Evolutionary conservation across 805 yeast genomes (phyloP).

Genomic region (Starmerella ratchasimensis): DNA sequence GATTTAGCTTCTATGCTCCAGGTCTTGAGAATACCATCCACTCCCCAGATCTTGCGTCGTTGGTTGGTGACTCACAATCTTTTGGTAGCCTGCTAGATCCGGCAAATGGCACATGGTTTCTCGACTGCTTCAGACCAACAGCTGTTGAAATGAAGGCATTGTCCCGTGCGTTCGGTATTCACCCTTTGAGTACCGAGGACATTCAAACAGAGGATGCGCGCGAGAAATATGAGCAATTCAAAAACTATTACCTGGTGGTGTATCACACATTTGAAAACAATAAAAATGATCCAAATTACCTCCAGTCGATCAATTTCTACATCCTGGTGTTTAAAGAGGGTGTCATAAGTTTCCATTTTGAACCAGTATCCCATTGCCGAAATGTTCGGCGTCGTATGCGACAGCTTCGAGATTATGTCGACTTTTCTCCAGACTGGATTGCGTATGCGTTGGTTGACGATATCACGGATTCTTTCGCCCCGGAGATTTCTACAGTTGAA

Average conservation of each 20-base stretch:
- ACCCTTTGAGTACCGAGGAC: slow-evolving; percentile 96
- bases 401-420: slow-evolving; percentile 47
- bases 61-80: slow-evolving; percentile 45
- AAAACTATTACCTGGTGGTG: slow-evolving; percentile 82
- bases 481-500: slow-evolving; percentile 44
- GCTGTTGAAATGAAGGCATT: slow-evolving; percentile 87
- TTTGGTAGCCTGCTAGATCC: slow-evolving; percentile 57
- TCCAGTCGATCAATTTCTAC: slow-evolving; percentile 49
- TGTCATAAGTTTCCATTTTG: slow-evolving; percentile 44
- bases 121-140: slow-evolving; percentile 86
- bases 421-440: slow-evolving; percentile 49
- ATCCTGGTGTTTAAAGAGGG: slow-evolving; percentile 50
- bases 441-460: slow-evolving; percentile 55
- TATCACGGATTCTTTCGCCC: slow-evolving; percentile 52
- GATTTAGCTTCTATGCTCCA: slow-evolving; percentile 73
- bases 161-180: slow-evolving; percentile 90
- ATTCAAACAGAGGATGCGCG: slow-evolving; percentile 92
- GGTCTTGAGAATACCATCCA: slow-evolving; percentile 79
- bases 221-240: slow-evolving; percentile 89
- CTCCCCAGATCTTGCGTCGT: slow-evolving; percentile 71
- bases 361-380: slow-evolving; percentile 45
- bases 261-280: slow-evolving; percentile 94
- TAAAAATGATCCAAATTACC: slow-evolving; percentile 44
- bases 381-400: slow-evolving; percentile 51
- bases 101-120: slow-evolving; percentile 84